Base-by-base conservation (phyloP, 2,329 filamentous ascomycete genomes). In the Paecilomyces sp. region DNA sequence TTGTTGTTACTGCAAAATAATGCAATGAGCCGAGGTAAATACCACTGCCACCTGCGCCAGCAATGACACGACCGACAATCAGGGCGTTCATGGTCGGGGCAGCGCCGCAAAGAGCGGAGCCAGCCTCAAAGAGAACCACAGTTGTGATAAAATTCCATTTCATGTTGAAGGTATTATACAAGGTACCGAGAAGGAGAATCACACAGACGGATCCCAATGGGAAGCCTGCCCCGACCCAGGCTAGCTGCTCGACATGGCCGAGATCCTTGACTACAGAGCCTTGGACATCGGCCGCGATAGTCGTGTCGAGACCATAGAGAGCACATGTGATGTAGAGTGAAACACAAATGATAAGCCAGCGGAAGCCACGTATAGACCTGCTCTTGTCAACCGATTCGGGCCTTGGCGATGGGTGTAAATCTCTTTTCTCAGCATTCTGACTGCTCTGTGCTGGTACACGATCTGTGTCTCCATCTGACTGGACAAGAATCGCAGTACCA, bases 281-380 rank as follows among this genome's bases (percentile, higher is more conserved):
- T 58, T 81, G 77, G 3, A 77, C 75, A 61, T 79, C 79, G 2
- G 80, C 73, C 51, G 79, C 69, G 3, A 82, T 80, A 1, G 81
- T 81, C 0, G 80, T 81, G 1, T 72, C 70, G 4, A 71, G 61
- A 13, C 63, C 64, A 56, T 61, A 70, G 22, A 69, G 63, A n/a
- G 25, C 2, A 28, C 25, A 28, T 28, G 25, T 28, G 25, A 28
- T 28, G 25, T 28, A 28, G 25, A 28, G 25, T 6, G 25, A 28
- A 28, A 28, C 6, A 28, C 25, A 28, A 28, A 28, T 28, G 25
- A 28, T 28, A 6, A 28, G 6, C 25, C 25, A 28, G 25, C 25
- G 25, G 25, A 28, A 3, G 25, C 25, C 25, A 6, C 25, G 25
- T 28, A 28, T 28, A 6, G 25, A 6, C 6, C 25, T 28, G 25